phyloP scores from a whole-genome alignment of 164 flowering plant genomes.

The Stephania cephalantha region DNA sequence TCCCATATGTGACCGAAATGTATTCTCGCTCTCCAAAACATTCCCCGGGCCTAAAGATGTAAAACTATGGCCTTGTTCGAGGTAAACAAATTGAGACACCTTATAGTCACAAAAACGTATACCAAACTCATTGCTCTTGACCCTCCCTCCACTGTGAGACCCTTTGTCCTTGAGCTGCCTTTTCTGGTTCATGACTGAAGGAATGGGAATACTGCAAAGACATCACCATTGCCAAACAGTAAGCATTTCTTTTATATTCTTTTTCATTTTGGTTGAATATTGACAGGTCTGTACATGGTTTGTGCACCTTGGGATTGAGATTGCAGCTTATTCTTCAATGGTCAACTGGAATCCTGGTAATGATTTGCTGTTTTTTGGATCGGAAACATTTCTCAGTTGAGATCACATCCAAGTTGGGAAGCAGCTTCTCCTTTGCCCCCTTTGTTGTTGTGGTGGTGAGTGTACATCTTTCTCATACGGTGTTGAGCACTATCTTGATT shows the following conservation, averaged over 20 bases:
- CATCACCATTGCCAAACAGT: constrained; percentile 19
- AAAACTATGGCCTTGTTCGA: background rate
- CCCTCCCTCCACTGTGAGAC: background rate
- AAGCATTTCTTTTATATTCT: constrained; percentile 32
- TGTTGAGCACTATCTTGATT: background rate
- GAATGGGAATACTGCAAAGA: constrained; percentile 17
- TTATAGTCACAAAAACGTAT: background rate
- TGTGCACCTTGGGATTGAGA: constrained; percentile 61
- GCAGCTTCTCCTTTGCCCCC: constrained; percentile 92
- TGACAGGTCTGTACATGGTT: constrained; percentile 52
- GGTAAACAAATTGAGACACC: background rate
- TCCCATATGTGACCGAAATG: background rate
- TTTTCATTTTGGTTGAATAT: constrained; percentile 41
- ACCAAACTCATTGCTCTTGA: background rate
- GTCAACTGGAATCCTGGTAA: constrained; percentile 83
- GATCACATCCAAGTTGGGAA: constrained; percentile 79
- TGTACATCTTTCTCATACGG: background rate
- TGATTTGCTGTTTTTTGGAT: constrained; percentile 80
- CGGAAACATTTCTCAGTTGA: constrained; percentile 56
- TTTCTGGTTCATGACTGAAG: constrained; percentile 2
- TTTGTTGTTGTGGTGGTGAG: constrained; percentile 90
- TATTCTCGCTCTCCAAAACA: background rate
- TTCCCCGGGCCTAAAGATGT: background rate
- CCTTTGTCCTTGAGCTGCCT: constrained; percentile 1
- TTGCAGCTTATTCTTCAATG: constrained; percentile 98